These are phyloP conservation scores for Peterozyma xylosa DNA, from an alignment of 805 yeast species.

Conservation along the genomic window DNA sequence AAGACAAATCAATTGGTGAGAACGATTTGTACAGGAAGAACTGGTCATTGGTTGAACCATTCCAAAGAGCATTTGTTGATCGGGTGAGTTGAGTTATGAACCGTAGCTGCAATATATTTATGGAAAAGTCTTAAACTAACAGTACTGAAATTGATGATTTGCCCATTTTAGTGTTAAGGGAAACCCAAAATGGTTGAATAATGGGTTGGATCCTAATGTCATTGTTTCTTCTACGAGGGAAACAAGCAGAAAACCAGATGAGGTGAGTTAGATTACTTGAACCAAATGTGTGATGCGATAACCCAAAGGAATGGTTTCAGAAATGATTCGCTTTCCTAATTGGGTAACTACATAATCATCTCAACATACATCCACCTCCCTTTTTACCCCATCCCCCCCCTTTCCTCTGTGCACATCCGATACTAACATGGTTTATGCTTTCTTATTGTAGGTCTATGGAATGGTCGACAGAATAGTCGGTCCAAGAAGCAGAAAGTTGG, in stretches of 20 bases:
- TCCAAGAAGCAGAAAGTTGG: constrained; percentile 66
- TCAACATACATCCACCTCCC: too few species aligned
- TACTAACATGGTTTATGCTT: too few species aligned
- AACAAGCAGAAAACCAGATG: constrained; percentile 88
- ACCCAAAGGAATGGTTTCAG: too few species aligned
- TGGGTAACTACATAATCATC: too few species aligned
- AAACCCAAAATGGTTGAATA: constrained; percentile 61
- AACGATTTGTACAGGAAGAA: constrained; percentile 90
- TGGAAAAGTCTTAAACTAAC: not conserved
- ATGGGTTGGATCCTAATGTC: constrained; percentile 63
- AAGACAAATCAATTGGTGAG: constrained; percentile 82
- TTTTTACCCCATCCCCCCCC: too few species aligned
- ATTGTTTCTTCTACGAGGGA: constrained; percentile 82
- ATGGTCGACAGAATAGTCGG: constrained; percentile 84
- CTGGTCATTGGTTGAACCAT: constrained; percentile 97
- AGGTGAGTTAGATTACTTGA: constrained; percentile 26
- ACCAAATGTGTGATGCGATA: not conserved
- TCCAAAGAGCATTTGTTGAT: constrained; percentile 86
- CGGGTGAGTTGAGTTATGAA: constrained; percentile 31
- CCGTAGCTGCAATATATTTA: not conserved
- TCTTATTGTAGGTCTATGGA: constrained; percentile 43
- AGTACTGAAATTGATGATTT: not conserved
- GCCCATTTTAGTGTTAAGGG: constrained; percentile 46
- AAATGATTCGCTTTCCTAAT: too few species aligned
- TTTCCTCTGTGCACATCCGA: too few species aligned